Evolutionary conservation across 805 yeast genomes (phyloP).

Genomic region (Nakazawaea anatomiae): DNA sequence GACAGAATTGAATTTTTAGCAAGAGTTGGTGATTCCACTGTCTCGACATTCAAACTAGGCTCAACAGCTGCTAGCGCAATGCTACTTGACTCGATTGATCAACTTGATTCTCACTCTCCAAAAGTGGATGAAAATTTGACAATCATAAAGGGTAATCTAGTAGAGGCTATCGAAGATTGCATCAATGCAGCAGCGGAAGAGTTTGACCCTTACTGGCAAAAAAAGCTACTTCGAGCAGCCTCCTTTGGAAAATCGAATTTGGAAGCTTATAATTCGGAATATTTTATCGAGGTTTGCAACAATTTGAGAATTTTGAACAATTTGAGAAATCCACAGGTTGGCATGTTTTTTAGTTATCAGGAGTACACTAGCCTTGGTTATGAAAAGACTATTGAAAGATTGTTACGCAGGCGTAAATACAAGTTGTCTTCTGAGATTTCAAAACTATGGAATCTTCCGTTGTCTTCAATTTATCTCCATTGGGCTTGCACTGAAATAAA

Average conservation of each 20-base stretch:
- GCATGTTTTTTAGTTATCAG: conserved; percentile 56
- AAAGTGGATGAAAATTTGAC: conserved; percentile 74
- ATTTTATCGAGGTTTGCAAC: conserved; percentile 59
- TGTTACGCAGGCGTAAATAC: conserved; percentile 56
- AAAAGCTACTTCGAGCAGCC: conserved; percentile 72
- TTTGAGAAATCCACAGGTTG: conserved; percentile 58
- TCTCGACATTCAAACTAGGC: conserved; percentile 72
- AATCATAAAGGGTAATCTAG: conserved; percentile 41
- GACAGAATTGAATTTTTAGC: conserved; percentile 55
- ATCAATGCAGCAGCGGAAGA: conserved; percentile 73
- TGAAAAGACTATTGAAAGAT: conserved; percentile 46
- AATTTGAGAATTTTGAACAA: conserved; percentile 64
- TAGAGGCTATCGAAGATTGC: conserved; percentile 63
- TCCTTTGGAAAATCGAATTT: conserved; percentile 74
- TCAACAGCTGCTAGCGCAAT: conserved; percentile 81
- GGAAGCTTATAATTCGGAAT: conserved; percentile 49
- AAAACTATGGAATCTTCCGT: conserved; percentile 39
- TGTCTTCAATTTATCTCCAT: conserved; percentile 51
- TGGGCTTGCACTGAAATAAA: conserved; percentile 80
- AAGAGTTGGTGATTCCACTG: conserved; percentile 52
- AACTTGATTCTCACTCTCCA: conserved; percentile 63
- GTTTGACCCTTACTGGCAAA: conserved; percentile 75
- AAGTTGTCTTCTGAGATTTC: conserved; percentile 59
- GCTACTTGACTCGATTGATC: conserved; percentile 69
- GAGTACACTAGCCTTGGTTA: conserved; percentile 51